Evolutionary conservation across 768 basidiomycete species (phyloP).

Genomic region (Amanita phalloides): DNA sequence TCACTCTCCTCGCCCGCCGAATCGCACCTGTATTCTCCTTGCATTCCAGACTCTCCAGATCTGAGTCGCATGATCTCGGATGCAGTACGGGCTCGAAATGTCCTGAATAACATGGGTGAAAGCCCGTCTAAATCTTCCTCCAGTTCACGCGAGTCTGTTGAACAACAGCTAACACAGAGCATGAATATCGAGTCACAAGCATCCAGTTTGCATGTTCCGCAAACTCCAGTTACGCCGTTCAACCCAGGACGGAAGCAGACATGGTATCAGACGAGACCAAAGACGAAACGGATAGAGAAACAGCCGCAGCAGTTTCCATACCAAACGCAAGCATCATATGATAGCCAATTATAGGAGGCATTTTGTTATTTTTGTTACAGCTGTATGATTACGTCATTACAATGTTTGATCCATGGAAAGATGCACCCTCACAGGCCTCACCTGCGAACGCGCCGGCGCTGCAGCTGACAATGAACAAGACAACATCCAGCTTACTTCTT

Average conservation of each 20-base stretch:
- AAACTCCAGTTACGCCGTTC: background rate
- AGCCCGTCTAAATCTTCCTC: slow-evolving; percentile 18
- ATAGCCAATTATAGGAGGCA: too few relatives aligned
- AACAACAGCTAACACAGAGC: slow-evolving; percentile 37
- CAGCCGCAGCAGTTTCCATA: slow-evolving; percentile 18
- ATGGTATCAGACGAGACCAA: slow-evolving; percentile 21
- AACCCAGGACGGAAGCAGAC: slow-evolving; percentile 17
- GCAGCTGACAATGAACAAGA: slow-evolving; percentile 6
- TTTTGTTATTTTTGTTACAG: too few relatives aligned
- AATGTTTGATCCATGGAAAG: background rate
- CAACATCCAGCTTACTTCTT: slow-evolving; percentile 39
- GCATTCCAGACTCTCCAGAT: slow-evolving; percentile 8
- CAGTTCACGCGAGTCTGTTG: slow-evolving; percentile 31
- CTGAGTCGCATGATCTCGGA: slow-evolving; percentile 8
- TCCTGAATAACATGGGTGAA: background rate
- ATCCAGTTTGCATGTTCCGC: background rate
- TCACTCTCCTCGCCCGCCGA: slow-evolving; percentile 17
- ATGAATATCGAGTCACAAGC: background rate
- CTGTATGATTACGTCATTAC: background rate
- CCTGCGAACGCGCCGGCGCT: slow-evolving; percentile 2
- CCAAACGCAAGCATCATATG: slow-evolving; percentile 46
- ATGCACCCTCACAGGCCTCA: background rate
- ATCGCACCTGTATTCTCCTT: slow-evolving; percentile 3
- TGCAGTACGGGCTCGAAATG: background rate
- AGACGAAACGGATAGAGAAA: background rate